Conservation (phyloP, 2,329 filamentous ascomycete species). For the Aspergillus melleus region DNA sequence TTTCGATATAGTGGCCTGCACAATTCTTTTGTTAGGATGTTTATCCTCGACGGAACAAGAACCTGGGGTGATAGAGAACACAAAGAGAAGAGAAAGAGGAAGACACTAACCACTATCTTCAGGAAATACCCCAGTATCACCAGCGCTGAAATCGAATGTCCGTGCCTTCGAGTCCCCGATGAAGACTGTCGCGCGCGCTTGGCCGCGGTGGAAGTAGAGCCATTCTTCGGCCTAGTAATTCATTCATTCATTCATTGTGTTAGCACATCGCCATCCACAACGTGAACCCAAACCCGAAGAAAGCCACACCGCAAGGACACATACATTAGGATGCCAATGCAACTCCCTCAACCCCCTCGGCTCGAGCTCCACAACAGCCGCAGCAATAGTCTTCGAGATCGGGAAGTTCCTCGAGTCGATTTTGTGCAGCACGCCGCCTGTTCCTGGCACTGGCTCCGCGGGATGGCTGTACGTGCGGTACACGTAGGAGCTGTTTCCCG, state of each 20-base stretch:
- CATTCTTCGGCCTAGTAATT: slow-evolving; percentile 61
- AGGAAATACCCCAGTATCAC: slow-evolving; percentile 50
- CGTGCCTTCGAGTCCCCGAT: slow-evolving; percentile 61
- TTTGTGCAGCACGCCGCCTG: slow-evolving; percentile 58
- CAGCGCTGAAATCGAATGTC: slow-evolving; percentile 66
- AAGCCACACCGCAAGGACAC: slow-evolving; percentile 16
- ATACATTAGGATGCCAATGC: slow-evolving; percentile 69
- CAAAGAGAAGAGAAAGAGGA: no score
- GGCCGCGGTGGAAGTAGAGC: slow-evolving; percentile 68
- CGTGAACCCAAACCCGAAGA: not conserved
- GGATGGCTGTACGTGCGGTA: slow-evolving; percentile 60
- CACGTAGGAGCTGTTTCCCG: slow-evolving; percentile 62
- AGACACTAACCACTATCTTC: not conserved
- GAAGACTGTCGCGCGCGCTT: slow-evolving; percentile 64
- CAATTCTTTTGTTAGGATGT: no score
- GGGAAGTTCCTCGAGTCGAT: slow-evolving; percentile 69
- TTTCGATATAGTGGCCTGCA: slow-evolving; percentile 66
- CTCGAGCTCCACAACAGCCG: slow-evolving; percentile 63
- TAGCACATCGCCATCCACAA: not conserved
- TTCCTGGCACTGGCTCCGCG: slow-evolving; percentile 58
- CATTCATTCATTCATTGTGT: slow-evolving; percentile 19
- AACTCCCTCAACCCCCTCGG: slow-evolving; percentile 65
- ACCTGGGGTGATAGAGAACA: slow-evolving; percentile 51
- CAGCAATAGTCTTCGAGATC: slow-evolving; percentile 64
- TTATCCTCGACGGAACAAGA: not conserved